Base-by-base conservation (phyloP, 2,329 filamentous ascomycete species). In the Decorospora gaudefroyi region DNA sequence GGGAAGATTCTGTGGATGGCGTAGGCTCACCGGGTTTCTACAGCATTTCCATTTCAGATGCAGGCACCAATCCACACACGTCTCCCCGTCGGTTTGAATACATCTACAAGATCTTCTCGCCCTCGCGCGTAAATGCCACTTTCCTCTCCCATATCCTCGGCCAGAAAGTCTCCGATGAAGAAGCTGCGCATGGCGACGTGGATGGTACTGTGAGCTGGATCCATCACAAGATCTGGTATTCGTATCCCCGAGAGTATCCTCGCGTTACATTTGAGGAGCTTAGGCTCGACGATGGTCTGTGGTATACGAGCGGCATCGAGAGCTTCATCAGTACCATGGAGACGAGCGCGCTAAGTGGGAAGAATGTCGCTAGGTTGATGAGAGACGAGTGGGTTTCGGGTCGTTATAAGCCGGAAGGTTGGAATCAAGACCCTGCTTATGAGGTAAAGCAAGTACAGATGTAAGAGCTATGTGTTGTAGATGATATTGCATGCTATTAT, bases 251-350 rank as follows among this genome's bases (percentile, higher is more conserved):
- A 51, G 82, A 90, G 57, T 81, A 84, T n/a, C 92, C 92, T 0
- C 81, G 90, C 0, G 84, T 90, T 0, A 91, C 87, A 0, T 99
- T 97, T 68, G 90, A 96, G 57, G 86, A 93, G 49, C 81, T 86
- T 3, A 75, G 85, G 51, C 67, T 96, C 3, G 84, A 82, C 4
- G 53, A 65, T 1, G 81, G 82, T 0, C 61, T 92, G 10, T 93
- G 79, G 78, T 85, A 85, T 58, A 84, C 81, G 4, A 75, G 76
- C 38, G 80, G 79, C 0, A 95, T 97, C 29, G 92, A 97, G 72
- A 86, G 86, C 57, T 96, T 99, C 67, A 95, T 97, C 57, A 93
- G 87, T 7, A 96, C 90, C 0, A 97, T 99, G 93, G 93, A 99
- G 76, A 96, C 93, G 5, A 96, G 85, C 67, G 87, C 89, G 1